Evolutionary conservation across 2,329 filamentous ascomycete species (phyloP).

Genomic region (Chrysoporthe deuterocubensis): DNA sequence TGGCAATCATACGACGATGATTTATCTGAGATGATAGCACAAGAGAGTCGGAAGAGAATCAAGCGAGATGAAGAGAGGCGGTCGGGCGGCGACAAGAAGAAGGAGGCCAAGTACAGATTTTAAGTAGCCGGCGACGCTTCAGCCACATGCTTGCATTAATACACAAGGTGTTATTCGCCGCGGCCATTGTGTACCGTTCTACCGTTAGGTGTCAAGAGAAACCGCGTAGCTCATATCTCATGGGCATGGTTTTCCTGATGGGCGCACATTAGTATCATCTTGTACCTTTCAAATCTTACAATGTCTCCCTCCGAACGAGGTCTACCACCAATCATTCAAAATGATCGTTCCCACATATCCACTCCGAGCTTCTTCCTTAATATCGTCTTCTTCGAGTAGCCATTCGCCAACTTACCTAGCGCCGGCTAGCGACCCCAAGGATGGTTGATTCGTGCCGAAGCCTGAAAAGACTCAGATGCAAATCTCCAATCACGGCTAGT

Average conservation of each 20-base stretch:
- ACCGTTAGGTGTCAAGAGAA: neutral
- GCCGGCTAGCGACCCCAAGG: too few species aligned
- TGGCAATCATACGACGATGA: slow-evolving; percentile 80
- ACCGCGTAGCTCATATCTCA: neutral
- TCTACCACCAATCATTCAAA: too few species aligned
- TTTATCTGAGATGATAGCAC: slow-evolving; percentile 92
- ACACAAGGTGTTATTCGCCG: neutral
- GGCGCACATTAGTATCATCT: neutral
- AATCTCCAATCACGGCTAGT: too few species aligned
- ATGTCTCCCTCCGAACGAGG: too few species aligned
- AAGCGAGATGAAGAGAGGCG: slow-evolving; percentile 84
- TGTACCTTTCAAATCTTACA: neutral
- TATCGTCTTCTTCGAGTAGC: too few species aligned
- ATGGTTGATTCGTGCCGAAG: too few species aligned
- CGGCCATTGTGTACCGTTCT: neutral
- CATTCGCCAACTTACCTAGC: too few species aligned
- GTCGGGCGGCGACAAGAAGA: slow-evolving; percentile 57
- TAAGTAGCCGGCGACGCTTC: slow-evolving; percentile 34
- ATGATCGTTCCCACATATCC: too few species aligned
- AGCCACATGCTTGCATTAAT: neutral
- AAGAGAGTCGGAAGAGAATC: slow-evolving; percentile 87
- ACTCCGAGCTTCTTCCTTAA: too few species aligned
- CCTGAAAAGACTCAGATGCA: too few species aligned
- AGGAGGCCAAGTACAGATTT: slow-evolving; percentile 57
- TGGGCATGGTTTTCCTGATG: neutral